Conservation (phyloP, 352 stramenopile genomes). For the Phytophthora meadii region DNA sequence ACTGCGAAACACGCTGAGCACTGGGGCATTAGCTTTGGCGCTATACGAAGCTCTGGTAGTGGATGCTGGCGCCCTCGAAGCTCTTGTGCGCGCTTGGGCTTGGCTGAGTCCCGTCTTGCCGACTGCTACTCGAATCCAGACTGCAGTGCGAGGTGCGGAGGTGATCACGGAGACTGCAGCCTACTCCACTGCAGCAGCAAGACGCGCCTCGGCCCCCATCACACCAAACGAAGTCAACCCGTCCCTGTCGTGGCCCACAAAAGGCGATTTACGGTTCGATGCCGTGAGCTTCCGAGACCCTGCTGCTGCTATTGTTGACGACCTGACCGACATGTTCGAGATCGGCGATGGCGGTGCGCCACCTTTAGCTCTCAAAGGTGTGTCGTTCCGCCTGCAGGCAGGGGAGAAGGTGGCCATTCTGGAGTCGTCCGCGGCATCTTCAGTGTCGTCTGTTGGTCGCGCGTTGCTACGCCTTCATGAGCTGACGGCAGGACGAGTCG, state of each 20-base stretch:
- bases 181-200: conserved; percentile 30
- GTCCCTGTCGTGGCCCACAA: conserved; percentile 79
- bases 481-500: conserved; percentile 86
- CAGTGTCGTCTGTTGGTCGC: conserved; percentile 84
- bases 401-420: conserved; percentile 94
- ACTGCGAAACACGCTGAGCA: conserved; percentile 50
- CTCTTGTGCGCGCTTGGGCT: conserved; percentile 85
- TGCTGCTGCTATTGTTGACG: conserved; percentile 35
- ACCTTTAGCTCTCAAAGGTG: conserved; percentile 44
- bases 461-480: conserved; percentile 95
- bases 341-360: conserved; percentile 62
- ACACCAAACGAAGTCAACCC: conserved; percentile 47
- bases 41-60: conserved; percentile 93
- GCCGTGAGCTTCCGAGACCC: conserved; percentile 92
- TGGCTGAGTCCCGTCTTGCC: conserved; percentile 49
- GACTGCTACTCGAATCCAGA: conserved; percentile 32
- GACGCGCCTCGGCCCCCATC: conserved; percentile 21
- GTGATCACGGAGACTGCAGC: conserved; percentile 34
- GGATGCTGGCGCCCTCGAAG: conserved; percentile 86
- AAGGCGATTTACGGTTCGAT: conserved; percentile 90
- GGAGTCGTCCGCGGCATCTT: conserved; percentile 86
- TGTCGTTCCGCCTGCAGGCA: conserved; percentile 81
- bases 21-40: conserved; percentile 88
- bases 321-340: conserved; percentile 35
- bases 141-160: conserved; percentile 30